Evolutionary conservation across 2,329 filamentous ascomycete species (phyloP).

Genomic region (Talaromyces sp.): DNA sequence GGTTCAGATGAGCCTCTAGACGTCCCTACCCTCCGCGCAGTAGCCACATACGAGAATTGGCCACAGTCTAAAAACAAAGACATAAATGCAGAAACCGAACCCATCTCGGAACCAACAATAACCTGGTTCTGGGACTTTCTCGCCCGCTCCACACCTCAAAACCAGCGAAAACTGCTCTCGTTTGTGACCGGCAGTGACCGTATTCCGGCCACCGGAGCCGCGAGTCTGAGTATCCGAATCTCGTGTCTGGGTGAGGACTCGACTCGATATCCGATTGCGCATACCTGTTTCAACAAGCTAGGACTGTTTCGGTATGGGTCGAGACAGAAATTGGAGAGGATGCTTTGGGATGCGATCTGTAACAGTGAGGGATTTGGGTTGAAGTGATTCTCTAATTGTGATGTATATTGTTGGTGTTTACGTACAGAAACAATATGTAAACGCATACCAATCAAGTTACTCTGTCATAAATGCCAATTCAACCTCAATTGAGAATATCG

Average conservation of each 20-base stretch:
- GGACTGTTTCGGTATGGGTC: conserved; percentile 70
- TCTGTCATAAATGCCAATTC: background rate
- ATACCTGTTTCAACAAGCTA: conserved; percentile 88
- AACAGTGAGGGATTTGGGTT: conserved; percentile 92
- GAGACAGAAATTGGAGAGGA: conserved; percentile 63
- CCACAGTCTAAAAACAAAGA: conserved; percentile 52
- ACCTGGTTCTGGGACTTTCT: conserved; percentile 90
- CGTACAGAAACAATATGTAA: background rate
- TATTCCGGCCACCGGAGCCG: conserved; percentile 82
- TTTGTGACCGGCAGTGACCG: conserved; percentile 91
- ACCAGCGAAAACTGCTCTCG: conserved; percentile 74
- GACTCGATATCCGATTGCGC: conserved; percentile 74
- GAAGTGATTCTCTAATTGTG: conserved; percentile 52
- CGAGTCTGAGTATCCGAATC: conserved; percentile 73
- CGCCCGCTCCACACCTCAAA: conserved; percentile 58
- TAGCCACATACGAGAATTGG: conserved; percentile 83
- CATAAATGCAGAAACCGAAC: conserved; percentile 29
- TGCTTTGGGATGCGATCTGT: conserved; percentile 80
- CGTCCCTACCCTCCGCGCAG: conserved; percentile 69
- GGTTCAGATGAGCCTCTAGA: conserved; percentile 83
- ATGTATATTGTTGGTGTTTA: background rate
- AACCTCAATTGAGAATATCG: background rate
- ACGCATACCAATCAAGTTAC: background rate
- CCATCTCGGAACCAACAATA: conserved; percentile 64
- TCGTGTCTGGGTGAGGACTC: conserved; percentile 72